A percentile compares a stretch with the other conserved stretches of the same genome.
phyloP scores from a whole-genome alignment of 176 grass and related monocot species.

The Elaeis guineensis region DNA sequence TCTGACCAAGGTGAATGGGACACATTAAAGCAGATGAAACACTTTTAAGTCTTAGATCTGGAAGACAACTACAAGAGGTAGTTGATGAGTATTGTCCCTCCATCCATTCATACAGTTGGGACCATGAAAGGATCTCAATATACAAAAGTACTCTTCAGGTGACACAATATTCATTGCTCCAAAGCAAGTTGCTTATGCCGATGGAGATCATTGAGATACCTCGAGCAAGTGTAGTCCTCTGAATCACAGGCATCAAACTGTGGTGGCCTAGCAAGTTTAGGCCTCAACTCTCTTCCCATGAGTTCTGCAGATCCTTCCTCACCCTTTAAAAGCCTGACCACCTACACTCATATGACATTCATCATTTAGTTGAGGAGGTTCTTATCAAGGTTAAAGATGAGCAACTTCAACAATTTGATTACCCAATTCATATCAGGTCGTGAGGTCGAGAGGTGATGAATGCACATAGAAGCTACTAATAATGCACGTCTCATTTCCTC shows the following conservation, averaged over 20 bases:
- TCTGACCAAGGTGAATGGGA: too few species aligned
- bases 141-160: too few species aligned
- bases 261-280: conserved; percentile 35
- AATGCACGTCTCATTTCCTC: conserved; percentile 51
- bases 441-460: conserved; percentile 66
- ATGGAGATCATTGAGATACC: conserved; percentile 84
- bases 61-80: too few species aligned
- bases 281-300: conserved; percentile 28
- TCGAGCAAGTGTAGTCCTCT: conserved; percentile 83
- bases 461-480: conserved; percentile 88
- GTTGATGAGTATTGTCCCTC: too few species aligned
- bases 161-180: conserved; percentile 46
- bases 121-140: too few species aligned
- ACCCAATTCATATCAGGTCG: conserved; percentile 84
- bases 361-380: too few species aligned
- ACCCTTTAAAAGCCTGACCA: conserved; percentile 58
- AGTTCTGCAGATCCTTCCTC: conserved; percentile 48
- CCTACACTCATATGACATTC: conserved; percentile 27
- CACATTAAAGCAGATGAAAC: too few species aligned
- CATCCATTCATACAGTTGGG: too few species aligned
- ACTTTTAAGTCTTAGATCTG: too few species aligned
- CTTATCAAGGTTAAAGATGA: too few species aligned
- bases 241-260: conserved; percentile 64
- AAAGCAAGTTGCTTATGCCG: conserved; percentile 90
- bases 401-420: conserved; percentile 11